Evolutionary conservation across 805 yeast species (phyloP), one percentile per base, ranked within the genome.

Genomic region (Hanseniaspora lindneri): DNA sequence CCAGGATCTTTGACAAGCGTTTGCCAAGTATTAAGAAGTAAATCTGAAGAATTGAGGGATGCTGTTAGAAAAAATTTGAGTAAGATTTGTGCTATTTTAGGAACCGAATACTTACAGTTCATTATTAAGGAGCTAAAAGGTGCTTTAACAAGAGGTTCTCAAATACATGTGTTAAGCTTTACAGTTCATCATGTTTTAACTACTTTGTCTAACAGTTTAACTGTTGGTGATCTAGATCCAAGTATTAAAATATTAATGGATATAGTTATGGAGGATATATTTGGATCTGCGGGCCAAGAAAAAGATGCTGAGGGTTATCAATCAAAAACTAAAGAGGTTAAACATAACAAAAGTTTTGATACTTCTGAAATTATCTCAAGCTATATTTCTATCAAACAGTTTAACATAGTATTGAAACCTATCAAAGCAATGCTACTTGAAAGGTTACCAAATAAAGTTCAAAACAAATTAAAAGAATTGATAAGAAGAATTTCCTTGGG

Each of bases 231-330:
- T 51, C 66, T 89, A 37, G 92, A 87, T 61, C 79, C 75, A 13
- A 70, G 77, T 10, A 75, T 80, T 3, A 66, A 66, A 2, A 56
- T 80, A 48, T 65, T 88, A 11, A 79, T 80, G 55, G 78, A 76
- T 20, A 69, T 86, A 14, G 71, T 88, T 20, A 89, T 89, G 95
- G 95, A 87, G 58, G 96, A 89, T 58, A 74, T 79, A 3, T 88
- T 92, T 63, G 98, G 98, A 21, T 74, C 80, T 9, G 83, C 95
- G 3, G 94, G 95, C 30, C 82, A 81, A 59, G 97, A 92, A 58
- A 89, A 92, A 60, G 97, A 92, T 54, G 88, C 92, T 4, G 96
- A 87, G 53, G 95, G 87, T 17, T 89, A 92, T 58, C 75, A 75
- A 46, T 79, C 84, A 27, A 78, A 80, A 53, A 83, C 87, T 78